Conservation (phyloP, 345 rosid species). For the Populus euphratica region DNA sequence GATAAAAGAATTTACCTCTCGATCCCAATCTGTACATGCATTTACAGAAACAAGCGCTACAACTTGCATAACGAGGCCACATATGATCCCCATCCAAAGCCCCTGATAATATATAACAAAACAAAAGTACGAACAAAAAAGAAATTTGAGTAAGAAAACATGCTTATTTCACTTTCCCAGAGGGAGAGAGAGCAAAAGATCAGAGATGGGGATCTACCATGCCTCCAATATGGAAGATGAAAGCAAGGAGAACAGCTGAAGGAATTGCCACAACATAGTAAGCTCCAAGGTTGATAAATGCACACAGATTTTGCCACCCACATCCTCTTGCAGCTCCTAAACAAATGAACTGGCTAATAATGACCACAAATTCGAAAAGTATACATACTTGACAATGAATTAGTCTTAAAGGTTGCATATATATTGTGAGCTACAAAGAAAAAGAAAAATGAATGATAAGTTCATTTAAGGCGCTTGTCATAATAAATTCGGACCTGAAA, state of each 20-base stretch:
- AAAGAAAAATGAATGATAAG: neutral
- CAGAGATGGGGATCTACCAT: slow-evolving; percentile 8
- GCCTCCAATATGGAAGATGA: slow-evolving; percentile 40
- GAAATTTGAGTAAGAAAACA: neutral
- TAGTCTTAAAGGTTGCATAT: neutral
- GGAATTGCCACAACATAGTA: slow-evolving; percentile 50
- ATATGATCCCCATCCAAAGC: slow-evolving; percentile 51
- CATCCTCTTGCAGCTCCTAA: slow-evolving; percentile 55
- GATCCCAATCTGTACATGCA: slow-evolving; percentile 36
- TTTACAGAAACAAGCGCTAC: slow-evolving; percentile 39
- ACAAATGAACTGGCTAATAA: neutral
- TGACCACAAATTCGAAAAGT: neutral
- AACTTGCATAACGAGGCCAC: slow-evolving; percentile 35
- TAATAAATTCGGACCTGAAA: slow-evolving; percentile 35
- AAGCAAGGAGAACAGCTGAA: slow-evolving; percentile 38
- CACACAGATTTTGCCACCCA: slow-evolving; percentile 47
- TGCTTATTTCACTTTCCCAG: neutral
- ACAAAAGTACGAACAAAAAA: no score
- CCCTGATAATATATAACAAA: slow-evolving; percentile 26
- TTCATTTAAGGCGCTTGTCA: neutral
- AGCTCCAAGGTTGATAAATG: slow-evolving; percentile 47
- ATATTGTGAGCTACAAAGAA: neutral
- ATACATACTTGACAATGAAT: neutral
- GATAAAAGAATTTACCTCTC: slow-evolving; percentile 25
- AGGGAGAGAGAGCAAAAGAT: neutral